Evolutionary conservation across 305 asterid genomes (phyloP).

Genomic region (Solanum hybrid): DNA sequence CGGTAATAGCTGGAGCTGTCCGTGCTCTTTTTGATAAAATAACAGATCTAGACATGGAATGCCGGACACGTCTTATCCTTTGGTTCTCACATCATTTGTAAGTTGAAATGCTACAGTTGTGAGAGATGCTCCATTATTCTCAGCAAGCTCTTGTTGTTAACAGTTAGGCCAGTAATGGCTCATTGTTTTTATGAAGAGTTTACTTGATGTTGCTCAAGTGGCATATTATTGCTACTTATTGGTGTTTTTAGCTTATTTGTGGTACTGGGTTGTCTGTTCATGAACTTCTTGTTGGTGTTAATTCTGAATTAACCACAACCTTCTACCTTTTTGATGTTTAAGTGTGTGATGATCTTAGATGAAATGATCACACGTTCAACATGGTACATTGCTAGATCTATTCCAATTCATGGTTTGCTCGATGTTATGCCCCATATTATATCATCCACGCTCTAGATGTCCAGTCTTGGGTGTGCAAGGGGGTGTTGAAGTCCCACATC

Average conservation of each 20-base stretch:
- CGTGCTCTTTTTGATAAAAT: conserved; percentile 93
- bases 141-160: neutral
- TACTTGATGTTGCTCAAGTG: neutral
- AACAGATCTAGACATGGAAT: conserved; percentile 93
- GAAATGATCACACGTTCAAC: neutral
- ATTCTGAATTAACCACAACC: neutral
- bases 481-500: neutral
- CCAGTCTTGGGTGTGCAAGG: neutral
- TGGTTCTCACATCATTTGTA: conserved; percentile 99
- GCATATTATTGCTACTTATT: neutral
- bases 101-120: conserved; percentile 21
- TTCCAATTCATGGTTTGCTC: neutral
- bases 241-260: neutral
- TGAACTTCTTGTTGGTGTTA: neutral
- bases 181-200: neutral
- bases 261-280: neutral
- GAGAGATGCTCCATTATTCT: neutral
- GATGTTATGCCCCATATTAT: neutral
- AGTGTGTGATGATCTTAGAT: neutral
- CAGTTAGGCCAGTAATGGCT: neutral
- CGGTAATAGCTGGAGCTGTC: conserved; percentile 98
- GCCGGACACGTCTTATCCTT: conserved; percentile 89
- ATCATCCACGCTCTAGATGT: neutral
- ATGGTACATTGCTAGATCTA: neutral
- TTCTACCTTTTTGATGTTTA: neutral